phyloP scores from a whole-genome alignment of 2,329 filamentous ascomycete genomes.

The Mariannaea sp. region DNA sequence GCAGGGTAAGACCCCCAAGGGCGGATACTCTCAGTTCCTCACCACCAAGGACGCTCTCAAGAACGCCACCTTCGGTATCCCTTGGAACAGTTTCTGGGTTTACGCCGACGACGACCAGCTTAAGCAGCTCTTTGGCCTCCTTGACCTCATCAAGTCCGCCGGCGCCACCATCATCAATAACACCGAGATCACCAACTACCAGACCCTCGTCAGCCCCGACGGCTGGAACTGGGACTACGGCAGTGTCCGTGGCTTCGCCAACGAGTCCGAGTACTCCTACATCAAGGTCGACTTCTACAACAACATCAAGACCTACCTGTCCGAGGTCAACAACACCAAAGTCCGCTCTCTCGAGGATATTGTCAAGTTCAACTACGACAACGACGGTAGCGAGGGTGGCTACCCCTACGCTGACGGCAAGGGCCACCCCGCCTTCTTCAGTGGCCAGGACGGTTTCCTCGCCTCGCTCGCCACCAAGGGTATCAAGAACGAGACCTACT shows the following conservation, averaged over 20 bases:
- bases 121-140: slow-evolving; percentile 50
- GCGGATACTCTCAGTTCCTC: slow-evolving; percentile 63
- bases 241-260: slow-evolving; percentile 62
- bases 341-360: slow-evolving; percentile 67
- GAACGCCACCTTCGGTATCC: slow-evolving; percentile 70
- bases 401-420: slow-evolving; percentile 56
- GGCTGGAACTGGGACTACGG: slow-evolving; percentile 81
- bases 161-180: slow-evolving; percentile 72
- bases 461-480: slow-evolving; percentile 66
- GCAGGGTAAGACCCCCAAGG: slow-evolving; percentile 55
- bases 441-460: slow-evolving; percentile 73
- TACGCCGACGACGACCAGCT: slow-evolving; percentile 62
- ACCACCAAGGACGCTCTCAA: slow-evolving; percentile 57
- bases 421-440: slow-evolving; percentile 63
- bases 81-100: slow-evolving; percentile 74
- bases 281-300: slow-evolving; percentile 74
- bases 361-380: slow-evolving; percentile 66
- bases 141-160: slow-evolving; percentile 60
- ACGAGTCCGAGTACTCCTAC: slow-evolving; percentile 75
- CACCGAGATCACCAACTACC: slow-evolving; percentile 68
- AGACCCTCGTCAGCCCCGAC: slow-evolving; percentile 64
- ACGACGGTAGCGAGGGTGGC: slow-evolving; percentile 70
- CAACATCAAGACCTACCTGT: slow-evolving; percentile 65
- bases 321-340: slow-evolving; percentile 64
- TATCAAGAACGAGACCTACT: slow-evolving; percentile 67